phyloP scores from a whole-genome alignment of 2,329 filamentous ascomycete genomes.

The Monilinia fructigena region DNA sequence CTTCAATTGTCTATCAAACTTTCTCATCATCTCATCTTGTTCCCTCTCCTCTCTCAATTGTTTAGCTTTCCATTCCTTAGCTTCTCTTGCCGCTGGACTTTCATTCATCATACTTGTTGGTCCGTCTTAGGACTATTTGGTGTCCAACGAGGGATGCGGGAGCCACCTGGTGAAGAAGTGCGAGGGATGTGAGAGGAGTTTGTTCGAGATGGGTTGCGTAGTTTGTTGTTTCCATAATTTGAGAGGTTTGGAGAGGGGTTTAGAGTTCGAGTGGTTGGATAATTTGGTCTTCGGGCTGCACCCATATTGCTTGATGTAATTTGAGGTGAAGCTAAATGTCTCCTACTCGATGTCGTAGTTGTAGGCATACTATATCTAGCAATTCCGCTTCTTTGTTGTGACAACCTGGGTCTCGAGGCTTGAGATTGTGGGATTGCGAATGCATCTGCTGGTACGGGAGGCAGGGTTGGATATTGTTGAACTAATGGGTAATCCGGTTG shows the following conservation, averaged over 20 bases:
- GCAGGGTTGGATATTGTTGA: constrained; percentile 14
- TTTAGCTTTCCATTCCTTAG: constrained; percentile 70
- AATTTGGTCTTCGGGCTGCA: background rate
- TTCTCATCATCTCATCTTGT: constrained; percentile 73
- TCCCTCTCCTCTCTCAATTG: constrained; percentile 72
- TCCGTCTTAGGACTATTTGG: constrained; percentile 23
- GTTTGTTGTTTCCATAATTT: constrained; percentile 29
- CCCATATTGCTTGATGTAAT: constrained; percentile 3
- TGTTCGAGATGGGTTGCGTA: constrained; percentile 49
- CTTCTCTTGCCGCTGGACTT: constrained; percentile 56
- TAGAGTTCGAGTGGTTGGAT: background rate
- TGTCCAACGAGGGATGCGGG: constrained; percentile 45
- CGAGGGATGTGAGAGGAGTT: constrained; percentile 45
- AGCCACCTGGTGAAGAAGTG: constrained; percentile 55
- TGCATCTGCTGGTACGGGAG: constrained; percentile 25
- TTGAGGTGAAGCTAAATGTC: constrained; percentile 7
- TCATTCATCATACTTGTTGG: constrained; percentile 22
- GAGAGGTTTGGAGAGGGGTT: background rate
- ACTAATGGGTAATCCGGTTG: background rate
- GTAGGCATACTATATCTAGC: constrained; percentile 35
- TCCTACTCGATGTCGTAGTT: constrained; percentile 16
- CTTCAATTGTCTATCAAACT: constrained; percentile 75
- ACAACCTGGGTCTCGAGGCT: constrained; percentile 8
- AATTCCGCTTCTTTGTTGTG: constrained; percentile 24
- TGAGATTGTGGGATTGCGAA: constrained; percentile 11